These are phyloP conservation scores for Kappamyces sp. DNA, from an alignment of 192 early-diverging fungal species.

Conservation along the genomic window DNA sequence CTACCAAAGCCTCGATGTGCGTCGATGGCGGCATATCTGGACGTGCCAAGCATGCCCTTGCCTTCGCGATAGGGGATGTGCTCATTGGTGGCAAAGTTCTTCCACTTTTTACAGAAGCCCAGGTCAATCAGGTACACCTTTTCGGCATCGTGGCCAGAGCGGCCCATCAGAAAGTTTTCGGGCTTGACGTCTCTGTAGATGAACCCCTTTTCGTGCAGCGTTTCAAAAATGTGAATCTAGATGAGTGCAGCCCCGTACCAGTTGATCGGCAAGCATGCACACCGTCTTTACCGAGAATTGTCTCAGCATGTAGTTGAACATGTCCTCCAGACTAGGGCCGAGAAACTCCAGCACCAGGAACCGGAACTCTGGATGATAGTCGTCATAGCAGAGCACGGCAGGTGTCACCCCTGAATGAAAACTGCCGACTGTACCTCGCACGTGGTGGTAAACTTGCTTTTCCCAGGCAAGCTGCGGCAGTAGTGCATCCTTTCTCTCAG, in stretches of 20 bases:
- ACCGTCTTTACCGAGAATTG: too few relatives aligned
- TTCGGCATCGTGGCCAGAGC: conserved; percentile 70
- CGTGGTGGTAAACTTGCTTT: too few relatives aligned
- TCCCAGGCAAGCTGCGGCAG: too few relatives aligned
- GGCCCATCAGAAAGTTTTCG: conserved; percentile 87
- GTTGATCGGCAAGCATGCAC: too few relatives aligned
- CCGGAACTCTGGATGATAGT: too few relatives aligned
- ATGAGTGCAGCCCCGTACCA: background rate
- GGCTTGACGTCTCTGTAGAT: conserved; percentile 77
- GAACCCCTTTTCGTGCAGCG: conserved; percentile 80
- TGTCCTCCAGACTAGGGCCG: too few relatives aligned
- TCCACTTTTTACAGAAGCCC: conserved; percentile 84
- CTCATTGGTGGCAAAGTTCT: conserved; percentile 71
- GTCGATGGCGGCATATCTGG: conserved; percentile 87
- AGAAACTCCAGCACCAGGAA: too few relatives aligned
- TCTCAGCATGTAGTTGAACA: too few relatives aligned
- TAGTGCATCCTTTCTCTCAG: too few relatives aligned
- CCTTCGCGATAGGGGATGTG: conserved; percentile 91
- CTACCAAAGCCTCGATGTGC: conserved; percentile 73
- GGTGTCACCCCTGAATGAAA: too few relatives aligned
- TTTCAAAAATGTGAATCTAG: conserved; percentile 68
- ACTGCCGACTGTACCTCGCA: too few relatives aligned
- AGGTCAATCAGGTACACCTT: conserved; percentile 88
- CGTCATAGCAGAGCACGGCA: too few relatives aligned
- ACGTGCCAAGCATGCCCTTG: conserved; percentile 89